Conservation (phyloP, 108 stramenopile species). For the Mediolabrus comicus region DNA sequence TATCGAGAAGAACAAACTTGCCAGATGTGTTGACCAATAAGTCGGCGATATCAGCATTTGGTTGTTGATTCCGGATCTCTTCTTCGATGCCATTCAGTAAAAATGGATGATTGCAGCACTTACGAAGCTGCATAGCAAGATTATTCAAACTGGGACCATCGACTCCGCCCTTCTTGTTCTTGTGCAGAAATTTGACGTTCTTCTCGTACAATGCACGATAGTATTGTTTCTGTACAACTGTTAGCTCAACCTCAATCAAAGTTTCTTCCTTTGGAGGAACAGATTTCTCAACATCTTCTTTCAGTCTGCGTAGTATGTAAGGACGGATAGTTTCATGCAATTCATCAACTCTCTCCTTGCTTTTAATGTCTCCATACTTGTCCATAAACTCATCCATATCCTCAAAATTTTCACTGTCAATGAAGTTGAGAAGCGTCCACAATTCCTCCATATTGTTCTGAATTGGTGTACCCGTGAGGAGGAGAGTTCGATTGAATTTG, state of each 20-base stretch:
- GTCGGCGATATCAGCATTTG: slow-evolving; percentile 49
- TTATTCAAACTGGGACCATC: slow-evolving; percentile 83
- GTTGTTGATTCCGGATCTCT: slow-evolving; percentile 56
- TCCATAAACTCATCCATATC: slow-evolving; percentile 74
- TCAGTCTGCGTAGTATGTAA: slow-evolving; percentile 92
- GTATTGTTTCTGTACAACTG: slow-evolving; percentile 94
- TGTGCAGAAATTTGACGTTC: slow-evolving; percentile 80
- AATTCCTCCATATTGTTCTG: slow-evolving; percentile 90
- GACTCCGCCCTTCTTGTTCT: slow-evolving; percentile 78
- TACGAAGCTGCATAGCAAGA: slow-evolving; percentile 89
- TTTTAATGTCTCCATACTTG: slow-evolving; percentile 85
- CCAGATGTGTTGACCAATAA: slow-evolving; percentile 84
- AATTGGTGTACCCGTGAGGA: slow-evolving; percentile 94
- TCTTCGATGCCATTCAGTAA: slow-evolving; percentile 89
- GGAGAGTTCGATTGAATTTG: slow-evolving; percentile 74
- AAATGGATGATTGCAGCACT: slow-evolving; percentile 98
- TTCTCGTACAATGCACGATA: slow-evolving; percentile 95
- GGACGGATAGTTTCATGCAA: slow-evolving; percentile 87
- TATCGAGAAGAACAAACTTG: slow-evolving; percentile 96
- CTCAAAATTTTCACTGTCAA: slow-evolving; percentile 67
- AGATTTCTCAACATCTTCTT: slow-evolving; percentile 92
- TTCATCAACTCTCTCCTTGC: slow-evolving; percentile 79
- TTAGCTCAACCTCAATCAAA: slow-evolving; percentile 95
- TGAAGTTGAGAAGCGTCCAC: slow-evolving; percentile 89
- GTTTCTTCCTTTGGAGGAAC: slow-evolving; percentile 96